Base-by-base conservation (phyloP, 345 rosid species). In the Durio zibethinus region DNA sequence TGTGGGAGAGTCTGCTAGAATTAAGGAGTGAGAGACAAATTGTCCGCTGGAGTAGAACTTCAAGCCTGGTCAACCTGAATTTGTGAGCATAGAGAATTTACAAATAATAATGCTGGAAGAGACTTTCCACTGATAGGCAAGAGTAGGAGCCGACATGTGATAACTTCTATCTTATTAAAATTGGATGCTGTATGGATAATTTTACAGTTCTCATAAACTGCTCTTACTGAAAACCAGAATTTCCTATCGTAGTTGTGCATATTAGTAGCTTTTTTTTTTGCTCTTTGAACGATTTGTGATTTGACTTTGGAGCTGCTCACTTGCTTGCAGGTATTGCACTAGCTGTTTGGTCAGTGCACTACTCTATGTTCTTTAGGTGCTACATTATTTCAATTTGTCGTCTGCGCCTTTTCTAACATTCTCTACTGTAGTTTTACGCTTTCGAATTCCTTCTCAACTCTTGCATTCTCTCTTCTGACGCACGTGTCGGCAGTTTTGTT, bases 1-100 rank as follows among this genome's bases (percentile, higher is more conserved):
- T 3, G 90, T 93, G 9, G 99, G 99, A 21, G 88, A 87, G 76
- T 80, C 93, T 76, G 74, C 91, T 1, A 77, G 92, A 77, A 80
- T 89, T 65, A 79, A 76, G 79, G 82, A 84, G 29, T 90, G 80
- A 80, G 80, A 42, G 7, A 25, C 2, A 29, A 2, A 7, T 8
- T 27, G 18, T 50, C 54, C 7, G 10, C 56, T 25, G 38, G 73
- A 27, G 52, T 3, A 42, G 54, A 67, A 23, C 29, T 65, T 40
- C 29, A 48, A 42, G 72, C 31, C 47, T 45, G 10, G 48, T 67
- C 4, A 45, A 47, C 21, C 11, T 10, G 38, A 69, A 69, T 47
- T 68, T 25, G 52, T 27, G 52, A 68, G 73, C 3, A 4, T 1
- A 12, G 11, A 68, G 54, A 43, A 7, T 15, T 25, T 68, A 10